Base-by-base conservation (phyloP, 768 basidiomycete genomes). In the Collybia sp. region DNA sequence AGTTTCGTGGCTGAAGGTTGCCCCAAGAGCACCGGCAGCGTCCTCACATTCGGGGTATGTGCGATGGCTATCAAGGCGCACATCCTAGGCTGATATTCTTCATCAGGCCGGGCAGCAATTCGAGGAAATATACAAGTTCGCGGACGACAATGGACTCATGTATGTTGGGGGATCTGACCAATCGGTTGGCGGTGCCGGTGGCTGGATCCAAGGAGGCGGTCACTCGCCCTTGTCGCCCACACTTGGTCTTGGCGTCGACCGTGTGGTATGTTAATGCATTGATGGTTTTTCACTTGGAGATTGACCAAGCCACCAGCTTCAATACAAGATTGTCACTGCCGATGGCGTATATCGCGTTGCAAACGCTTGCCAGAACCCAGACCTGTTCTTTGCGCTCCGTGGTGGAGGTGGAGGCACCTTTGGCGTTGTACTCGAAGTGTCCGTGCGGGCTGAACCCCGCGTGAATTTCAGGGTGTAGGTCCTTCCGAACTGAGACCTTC, bases 351-450 rank as follows among this genome's bases (percentile, higher is more conserved):
- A 61, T 50, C 67, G 72, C 20, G 66, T 64, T 1, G 77, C 63
- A 2, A 80, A 77, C 57, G 67, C 63, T 8, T 74, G 72, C 41
- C 69, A 78, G 53, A 75, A 79, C 48, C 47, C 63, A 44, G 77
- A 80, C 58, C 65, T 80, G 0, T 80, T 78, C 60, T 81, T 69
- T 47, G 79, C 77, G 12, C 67, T 81, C 31, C 68, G 71, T 30
- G 72, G 72, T 43, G 72, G 72, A 30, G 73, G 73, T 10, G 73
- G 73, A 15, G 70, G 72, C 0, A 75, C 73, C 10, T 75, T 72
- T 45, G 73, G 71, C 17, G 69, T 73, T 33, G 72, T 75, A 11
- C 57, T 71, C 6, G 66, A 58, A 34, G 57, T 54, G 12, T 67
- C 68, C 2, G 62, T 70, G 47, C 59, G 70, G 35, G 70, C 66